Evolutionary conservation across 345 rosid species (phyloP), one percentile per base, ranked within the genome.

Genomic region (Pistacia vera): DNA sequence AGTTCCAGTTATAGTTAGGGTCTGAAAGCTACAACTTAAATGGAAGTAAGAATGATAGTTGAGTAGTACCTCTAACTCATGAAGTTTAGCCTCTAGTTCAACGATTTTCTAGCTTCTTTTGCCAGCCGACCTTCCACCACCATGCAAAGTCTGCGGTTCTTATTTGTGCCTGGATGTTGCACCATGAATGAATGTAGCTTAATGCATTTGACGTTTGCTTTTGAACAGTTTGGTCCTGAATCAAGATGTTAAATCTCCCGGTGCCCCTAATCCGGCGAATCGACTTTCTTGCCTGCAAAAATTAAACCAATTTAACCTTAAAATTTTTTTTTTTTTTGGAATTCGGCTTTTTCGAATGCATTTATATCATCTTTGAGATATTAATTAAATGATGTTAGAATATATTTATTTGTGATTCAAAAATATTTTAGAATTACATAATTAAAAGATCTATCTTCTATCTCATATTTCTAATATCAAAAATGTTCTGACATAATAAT

Each of bases 31-130:
- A 16, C 0, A 16, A 13, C 5, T 55, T 35, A 13, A 13, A 13
- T 28, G 18, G 16, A 60, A 25, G 25, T 25, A 25, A 35, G 48
- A 51, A 25, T 1, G 38, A 17, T 8, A 2, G 20, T 13, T 16
- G 33, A 7, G 20, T 70, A 46, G 20, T 86, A 86, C 92, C 91
- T 92, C 95, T 18, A 94, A 68, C 48, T 88, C 89, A 0, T 87
- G 90, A 60, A 90, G 92, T 79, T 90, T 91, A 62, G 93, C 84
- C 80, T 90, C 97, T 1, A 95, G 87, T 76, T 95, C 79, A 91
- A 62, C 84, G 93, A 70, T 87, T 90, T 83, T 91, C 92, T 35
- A 88, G 12, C 71, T 85, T 89, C 86, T 86, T 91, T 63, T 88
- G 95, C 78, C 62, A 89, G 81, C 66, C 95, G 81, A 52, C 92